Evolutionary conservation across 331 rosid species (phyloP), one percentile per base, ranked within the genome.

Genomic region (Malus hybrid): DNA sequence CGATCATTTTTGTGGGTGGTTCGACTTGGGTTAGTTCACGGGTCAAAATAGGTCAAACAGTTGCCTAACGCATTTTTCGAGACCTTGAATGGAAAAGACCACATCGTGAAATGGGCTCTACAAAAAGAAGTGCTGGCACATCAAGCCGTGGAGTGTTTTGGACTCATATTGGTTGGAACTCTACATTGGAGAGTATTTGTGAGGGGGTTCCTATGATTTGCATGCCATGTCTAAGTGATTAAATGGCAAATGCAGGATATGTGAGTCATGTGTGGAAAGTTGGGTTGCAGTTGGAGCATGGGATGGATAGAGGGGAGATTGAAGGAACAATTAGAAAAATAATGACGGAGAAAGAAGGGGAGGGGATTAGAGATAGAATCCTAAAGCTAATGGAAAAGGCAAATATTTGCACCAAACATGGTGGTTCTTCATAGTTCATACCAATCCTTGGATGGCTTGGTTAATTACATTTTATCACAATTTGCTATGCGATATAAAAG

Each of bases 91-190:
- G 69, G 74, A 2, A 74, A 69, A 39, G 85, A 80, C 6, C 72
- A 67, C 32, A 72, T 87, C 22, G 85, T 87, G 18, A 87, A 84
- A 78, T 87, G 88, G 88, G 86, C 85, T 5, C 85, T 79, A 5
- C 88, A 84, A 14, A 75, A 64, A 16, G 54, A 84, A 66, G 76
- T 82, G 56, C 33, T 87, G 56, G 79, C 77, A 1, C 79, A 87
- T 54, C 28, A n/a, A 6, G 81, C 85, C 6, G 28, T 0, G 88
- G 88, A 28, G 79, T 74, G 28, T 87, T 87, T 78, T 87, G 82
- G 87, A 87, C 76, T 42, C 82, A 84, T 33, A 64, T 16, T 75
- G 85, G 88, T 36, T 36, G 44, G 44, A 36, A 36, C 11, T 36
- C 44, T 39, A 39, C 1, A 10, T 39, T 39, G 46, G 74, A 76